Evolutionary conservation across 352 stramenopile species (phyloP), one percentile per base, ranked within the genome.

Genomic region (Achlya hypogyna): DNA sequence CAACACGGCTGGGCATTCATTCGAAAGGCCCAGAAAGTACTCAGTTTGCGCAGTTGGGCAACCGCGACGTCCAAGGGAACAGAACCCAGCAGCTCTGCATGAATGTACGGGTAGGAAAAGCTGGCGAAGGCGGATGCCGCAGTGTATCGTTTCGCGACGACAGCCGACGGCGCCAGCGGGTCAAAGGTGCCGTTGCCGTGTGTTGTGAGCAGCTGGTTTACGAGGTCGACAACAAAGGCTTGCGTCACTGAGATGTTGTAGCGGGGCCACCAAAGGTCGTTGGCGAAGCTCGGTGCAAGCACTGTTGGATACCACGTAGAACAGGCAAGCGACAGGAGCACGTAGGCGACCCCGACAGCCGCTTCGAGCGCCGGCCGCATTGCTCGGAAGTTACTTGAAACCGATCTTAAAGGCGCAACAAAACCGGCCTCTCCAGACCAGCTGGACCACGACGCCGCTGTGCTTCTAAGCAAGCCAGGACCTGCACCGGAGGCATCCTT

Each of bases 251-350:
- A 29, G 20, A 20, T 14, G 8, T 22, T 23, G 52, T 60, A 60
- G 25, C 35, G 20, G 29, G 52, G 25, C 52, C 52, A 60, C 52
- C 52, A 60, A 0, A 60, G 12, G 29, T 60, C 52, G 52, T 60
- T 60, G 28, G 31, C 18, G 5, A 45, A 29, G 12, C 25, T n/a
- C 14, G 52, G 52, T 22, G 14, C 18, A 5, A 60, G 25, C 1
- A 60, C 5, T 1, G 12, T 20, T 10, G 45, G 18, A 27, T 45
- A 60, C 52, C 51, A 58, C 5, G 38, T 10, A 4, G 25, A 38
- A 45, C 52, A 20, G 1, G 28, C 8, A 5, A 45, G 14, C 12
- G 52, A 43, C 25, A 38, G 27, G 2, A 35, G 5, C 4, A 60
- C n/a, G 31, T 60, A 60, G 18, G 1, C 38, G 38, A 45, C 38